These are phyloP conservation scores for Quercus lobata DNA, from an alignment of 331 rosid species.

Conservation along the genomic window DNA sequence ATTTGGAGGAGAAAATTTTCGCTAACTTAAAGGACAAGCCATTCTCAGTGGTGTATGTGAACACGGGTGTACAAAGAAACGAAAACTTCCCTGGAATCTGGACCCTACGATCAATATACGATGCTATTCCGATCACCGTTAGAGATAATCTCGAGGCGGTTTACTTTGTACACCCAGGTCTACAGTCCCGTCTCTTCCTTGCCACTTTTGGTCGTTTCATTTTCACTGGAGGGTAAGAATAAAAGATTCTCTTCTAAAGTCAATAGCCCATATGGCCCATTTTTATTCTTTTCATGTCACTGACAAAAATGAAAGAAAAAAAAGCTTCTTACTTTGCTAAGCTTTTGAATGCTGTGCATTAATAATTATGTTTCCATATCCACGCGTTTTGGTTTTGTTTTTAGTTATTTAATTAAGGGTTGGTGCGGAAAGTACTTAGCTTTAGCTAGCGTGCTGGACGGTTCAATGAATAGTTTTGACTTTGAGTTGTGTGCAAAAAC, in stretches of 20 bases:
- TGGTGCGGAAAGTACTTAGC: too few species aligned
- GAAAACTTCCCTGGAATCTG: conserved; percentile 40
- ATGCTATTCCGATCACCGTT: conserved; percentile 26
- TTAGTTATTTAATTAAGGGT: too few species aligned
- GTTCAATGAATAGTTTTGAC: too few species aligned
- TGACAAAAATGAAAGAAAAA: not conserved
- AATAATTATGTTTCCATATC: too few species aligned
- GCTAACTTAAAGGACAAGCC: conserved; percentile 22
- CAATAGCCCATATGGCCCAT: not conserved
- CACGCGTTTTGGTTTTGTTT: too few species aligned
- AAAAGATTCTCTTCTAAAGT: not conserved
- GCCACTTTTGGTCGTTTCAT: conserved; percentile 46
- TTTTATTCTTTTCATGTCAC: not conserved
- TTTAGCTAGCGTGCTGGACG: too few species aligned
- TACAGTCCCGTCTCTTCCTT: conserved; percentile 36
- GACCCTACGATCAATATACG: conserved; percentile 30
- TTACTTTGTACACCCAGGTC: conserved; percentile 40
- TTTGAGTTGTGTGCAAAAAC: not conserved
- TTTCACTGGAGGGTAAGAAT: conserved; percentile 32
- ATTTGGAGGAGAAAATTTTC: conserved; percentile 30
- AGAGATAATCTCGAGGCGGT: conserved; percentile 28
- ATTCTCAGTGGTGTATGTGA: conserved; percentile 43
- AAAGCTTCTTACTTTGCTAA: too few species aligned
- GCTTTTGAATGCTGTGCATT: too few species aligned
- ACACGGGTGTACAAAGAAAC: conserved; percentile 34